These are phyloP conservation scores for Neopestalotiopsis sp. DNA, from an alignment of 2,329 filamentous ascomycete genomes.

Conservation along the genomic window DNA sequence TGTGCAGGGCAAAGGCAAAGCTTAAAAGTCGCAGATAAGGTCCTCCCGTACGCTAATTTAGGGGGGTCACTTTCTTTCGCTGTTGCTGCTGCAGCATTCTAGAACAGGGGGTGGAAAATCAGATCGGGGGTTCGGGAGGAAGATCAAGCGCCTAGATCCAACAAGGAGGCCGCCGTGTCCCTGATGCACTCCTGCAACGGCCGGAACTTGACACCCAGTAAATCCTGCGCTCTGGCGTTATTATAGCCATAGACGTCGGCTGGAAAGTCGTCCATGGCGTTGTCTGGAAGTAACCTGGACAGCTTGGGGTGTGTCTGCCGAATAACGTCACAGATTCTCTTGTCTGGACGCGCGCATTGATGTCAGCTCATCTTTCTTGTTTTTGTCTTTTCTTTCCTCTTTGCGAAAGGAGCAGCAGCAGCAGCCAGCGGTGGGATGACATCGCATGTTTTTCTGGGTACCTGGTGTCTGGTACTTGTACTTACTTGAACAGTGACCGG, in stretches of 20 bases:
- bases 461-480: not conserved
- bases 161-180: constrained; percentile 3
- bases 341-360: not conserved
- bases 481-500: constrained; percentile 23
- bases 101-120: not conserved
- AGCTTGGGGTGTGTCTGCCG: constrained; percentile 12
- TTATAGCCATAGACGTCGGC: constrained; percentile 8
- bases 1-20: not conserved
- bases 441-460: not conserved
- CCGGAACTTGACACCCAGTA: constrained; percentile 4
- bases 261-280: constrained; percentile 6
- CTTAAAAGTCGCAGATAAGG: not conserved
- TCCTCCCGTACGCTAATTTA: not conserved
- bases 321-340: constrained; percentile 7
- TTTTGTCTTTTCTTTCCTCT: too few relatives aligned
- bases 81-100: not conserved
- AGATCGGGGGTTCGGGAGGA: not conserved
- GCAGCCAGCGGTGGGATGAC: not conserved
- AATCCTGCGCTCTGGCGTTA: not conserved
- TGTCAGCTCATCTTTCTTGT: not conserved
- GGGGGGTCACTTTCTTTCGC: not conserved
- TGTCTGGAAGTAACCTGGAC: not conserved
- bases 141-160: not conserved
- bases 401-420: too few relatives aligned
- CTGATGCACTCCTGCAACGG: constrained; percentile 5